A percentile compares a stretch with the other conserved stretches of the same genome.
Evolutionary conservation across 345 rosid species (phyloP).

Genomic region (Citrus reticulata): DNA sequence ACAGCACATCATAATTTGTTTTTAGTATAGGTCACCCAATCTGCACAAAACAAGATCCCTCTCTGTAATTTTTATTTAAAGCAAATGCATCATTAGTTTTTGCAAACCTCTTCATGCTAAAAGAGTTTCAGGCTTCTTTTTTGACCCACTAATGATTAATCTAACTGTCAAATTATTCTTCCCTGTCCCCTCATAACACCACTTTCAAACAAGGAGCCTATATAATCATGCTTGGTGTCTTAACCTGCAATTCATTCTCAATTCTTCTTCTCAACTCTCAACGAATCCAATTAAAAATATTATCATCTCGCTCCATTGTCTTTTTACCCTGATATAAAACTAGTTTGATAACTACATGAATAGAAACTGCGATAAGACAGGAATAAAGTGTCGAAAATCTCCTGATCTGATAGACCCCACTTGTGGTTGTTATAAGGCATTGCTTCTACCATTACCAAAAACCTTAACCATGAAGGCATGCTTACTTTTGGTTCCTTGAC

Average conservation of each 20-base stretch:
- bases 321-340: slow-evolving; percentile 4
- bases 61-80: not conserved
- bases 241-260: slow-evolving; percentile 8
- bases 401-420: slow-evolving; percentile 12
- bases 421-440: not conserved
- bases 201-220: slow-evolving; percentile 16
- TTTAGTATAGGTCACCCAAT: not conserved
- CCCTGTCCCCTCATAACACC: slow-evolving; percentile 20
- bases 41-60: not conserved
- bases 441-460: slow-evolving; percentile 1
- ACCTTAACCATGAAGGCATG: slow-evolving; percentile 1
- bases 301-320: not conserved
- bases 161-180: slow-evolving; percentile 21
- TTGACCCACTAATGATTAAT: slow-evolving; percentile 20
- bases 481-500: not conserved
- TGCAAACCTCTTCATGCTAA: slow-evolving; percentile 2
- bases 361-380: slow-evolving; percentile 5
- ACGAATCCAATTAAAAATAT: slow-evolving; percentile 12
- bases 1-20: slow-evolving; percentile 8
- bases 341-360: not conserved
- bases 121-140: slow-evolving; percentile 14
- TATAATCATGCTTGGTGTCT: slow-evolving; percentile 5
- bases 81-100: slow-evolving; percentile 11
- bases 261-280: slow-evolving; percentile 1
- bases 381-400: slow-evolving; percentile 1